Evolutionary conservation across 306 rosid genomes (phyloP).

Genomic region (Crataegus laevigata): DNA sequence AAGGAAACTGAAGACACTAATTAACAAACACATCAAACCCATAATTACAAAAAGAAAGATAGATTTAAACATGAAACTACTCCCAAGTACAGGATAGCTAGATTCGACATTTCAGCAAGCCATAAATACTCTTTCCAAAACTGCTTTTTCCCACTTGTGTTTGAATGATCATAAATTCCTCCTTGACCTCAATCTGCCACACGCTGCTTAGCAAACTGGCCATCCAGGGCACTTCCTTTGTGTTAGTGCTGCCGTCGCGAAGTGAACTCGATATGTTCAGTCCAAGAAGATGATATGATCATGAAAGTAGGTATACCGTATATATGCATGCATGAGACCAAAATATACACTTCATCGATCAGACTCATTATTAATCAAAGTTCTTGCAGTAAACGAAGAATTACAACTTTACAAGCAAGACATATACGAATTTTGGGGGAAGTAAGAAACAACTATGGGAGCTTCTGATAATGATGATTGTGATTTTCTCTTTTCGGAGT

Average conservation of each 20-base stretch:
- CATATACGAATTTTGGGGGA: slow-evolving; percentile 2
- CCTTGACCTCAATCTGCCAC: not conserved
- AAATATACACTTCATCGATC: not conserved
- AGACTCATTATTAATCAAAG: no score
- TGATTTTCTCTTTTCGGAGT: not conserved
- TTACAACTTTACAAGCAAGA: not conserved
- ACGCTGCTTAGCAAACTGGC: not conserved
- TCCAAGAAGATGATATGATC: not conserved
- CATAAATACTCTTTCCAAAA: not conserved
- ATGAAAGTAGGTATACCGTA: no score
- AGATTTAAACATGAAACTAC: not conserved
- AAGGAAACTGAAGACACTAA: not conserved
- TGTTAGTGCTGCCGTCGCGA: not conserved
- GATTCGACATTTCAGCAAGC: not conserved
- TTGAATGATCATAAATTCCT: not conserved
- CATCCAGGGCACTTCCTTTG: not conserved
- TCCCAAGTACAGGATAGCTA: not conserved
- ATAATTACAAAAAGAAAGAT: not conserved
- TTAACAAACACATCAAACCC: not conserved
- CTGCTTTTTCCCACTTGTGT: not conserved
- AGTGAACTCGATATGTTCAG: not conserved
- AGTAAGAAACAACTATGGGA: slow-evolving; percentile 7
- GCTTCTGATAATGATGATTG: slow-evolving; percentile 1
- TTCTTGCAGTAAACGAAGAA: not conserved
- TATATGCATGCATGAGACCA: no score